Conservation (phyloP, 768 basidiomycete genomes). For the Amanita polypyramis region DNA sequence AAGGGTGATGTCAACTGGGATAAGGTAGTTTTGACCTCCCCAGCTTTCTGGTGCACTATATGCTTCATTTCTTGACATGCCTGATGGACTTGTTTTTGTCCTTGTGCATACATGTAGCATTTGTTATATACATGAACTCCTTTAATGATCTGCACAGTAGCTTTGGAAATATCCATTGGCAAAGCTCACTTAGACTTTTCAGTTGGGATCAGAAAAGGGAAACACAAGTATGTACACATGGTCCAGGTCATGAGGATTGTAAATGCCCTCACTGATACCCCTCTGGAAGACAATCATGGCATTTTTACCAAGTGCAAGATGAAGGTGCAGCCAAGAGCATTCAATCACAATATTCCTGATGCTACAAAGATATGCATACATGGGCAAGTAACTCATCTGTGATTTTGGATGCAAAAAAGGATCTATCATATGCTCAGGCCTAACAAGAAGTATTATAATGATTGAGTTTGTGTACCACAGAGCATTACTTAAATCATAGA, state of each 20-base stretch:
- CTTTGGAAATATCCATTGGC: constrained; percentile 14
- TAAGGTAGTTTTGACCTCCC: not conserved
- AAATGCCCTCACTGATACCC: constrained; percentile 8
- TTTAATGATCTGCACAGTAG: constrained; percentile 10
- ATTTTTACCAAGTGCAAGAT: constrained; percentile 13
- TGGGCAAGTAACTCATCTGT: too few relatives aligned
- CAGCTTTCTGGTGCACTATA: constrained; percentile 6
- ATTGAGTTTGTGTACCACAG: constrained; percentile 10
- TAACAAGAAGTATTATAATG: too few relatives aligned
- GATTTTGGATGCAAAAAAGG: too few relatives aligned
- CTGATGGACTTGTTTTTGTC: constrained; percentile 14
- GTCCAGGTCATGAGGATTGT: constrained; percentile 8
- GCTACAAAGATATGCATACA: constrained; percentile 13
- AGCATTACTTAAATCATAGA: constrained; percentile 13
- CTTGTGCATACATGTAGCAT: constrained; percentile 11
- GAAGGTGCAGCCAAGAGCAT: constrained; percentile 14
- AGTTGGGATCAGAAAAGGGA: not conserved
- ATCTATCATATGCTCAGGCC: too few relatives aligned
- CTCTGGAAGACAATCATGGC: constrained; percentile 10
- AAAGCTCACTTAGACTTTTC: not conserved
- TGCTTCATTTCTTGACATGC: constrained; percentile 12
- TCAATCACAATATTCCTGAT: constrained; percentile 14
- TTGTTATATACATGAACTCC: constrained; percentile 11
- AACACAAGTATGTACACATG: constrained; percentile 12
- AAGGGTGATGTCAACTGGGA: too few relatives aligned